Evolutionary conservation across 192 early-diverging fungal species (phyloP), one percentile per base, ranked within the genome.

Genomic region (Coemansia sp.): DNA sequence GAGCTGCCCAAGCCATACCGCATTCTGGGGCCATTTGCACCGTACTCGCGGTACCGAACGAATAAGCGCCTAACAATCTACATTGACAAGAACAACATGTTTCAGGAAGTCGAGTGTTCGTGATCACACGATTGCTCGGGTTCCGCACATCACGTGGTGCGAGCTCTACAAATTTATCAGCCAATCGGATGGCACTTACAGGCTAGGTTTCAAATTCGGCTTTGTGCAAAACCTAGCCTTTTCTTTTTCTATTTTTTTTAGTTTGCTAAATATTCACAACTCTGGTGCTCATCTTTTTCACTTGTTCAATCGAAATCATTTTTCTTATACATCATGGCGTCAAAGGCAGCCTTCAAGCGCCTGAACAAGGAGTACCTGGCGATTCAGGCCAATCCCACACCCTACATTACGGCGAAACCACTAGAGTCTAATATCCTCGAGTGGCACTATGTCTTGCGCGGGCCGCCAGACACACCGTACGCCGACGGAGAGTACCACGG

Each of bases 381-480:
- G 38, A 79, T 94, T 62, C 87, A 90, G 61, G 88, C 73, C 70
- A 92, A 88, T 72, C 96, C 96, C 12, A 88, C 93, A 27, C 92
- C 93, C 22, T 97, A 88, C 67, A 93, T 99, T 62, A 85, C 86
- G 53, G 94, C 98, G 10, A 92, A 92, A 69, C 98, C 98, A 13
- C 80, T 95, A 15, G 98, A 99, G 69, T 77, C 77, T 43, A 95
- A 99, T 76, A 98, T 99, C 65, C 88, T 98, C 37, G 96, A 98
- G 82, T 99, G 98, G 94, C 96, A 99, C 80, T 99, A 98, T 78
- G 89, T 99, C 29, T 88, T 99, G 49, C 89, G 89, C 47, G 98
- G 98, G 35, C 98, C 98, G 59, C 92, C 93, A n/a, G 94, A 94
- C 53, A 94, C 94, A 8, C 92, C 93, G 20, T 99, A 96, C 62